Evolutionary conservation across 225 moss, liverwort and hornwort species (phyloP).

Genomic region (Pseudisothecium myosuroides): DNA sequence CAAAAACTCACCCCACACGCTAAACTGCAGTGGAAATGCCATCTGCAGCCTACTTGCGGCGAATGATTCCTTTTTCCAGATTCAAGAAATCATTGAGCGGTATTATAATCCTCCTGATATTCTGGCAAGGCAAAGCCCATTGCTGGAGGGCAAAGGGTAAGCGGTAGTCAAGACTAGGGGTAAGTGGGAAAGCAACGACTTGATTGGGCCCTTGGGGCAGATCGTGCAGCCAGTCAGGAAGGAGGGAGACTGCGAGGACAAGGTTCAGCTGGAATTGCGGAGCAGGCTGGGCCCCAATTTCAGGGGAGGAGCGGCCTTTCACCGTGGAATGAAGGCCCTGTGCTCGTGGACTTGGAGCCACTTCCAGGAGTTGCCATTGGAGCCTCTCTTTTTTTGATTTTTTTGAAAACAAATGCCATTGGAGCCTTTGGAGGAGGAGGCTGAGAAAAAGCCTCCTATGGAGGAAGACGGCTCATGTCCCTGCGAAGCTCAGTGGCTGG

Average conservation of each 20-base stretch:
- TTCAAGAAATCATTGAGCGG: slow-evolving; percentile 9
- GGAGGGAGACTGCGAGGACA: background rate
- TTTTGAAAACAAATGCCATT: too few species aligned
- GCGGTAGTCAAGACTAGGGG: background rate
- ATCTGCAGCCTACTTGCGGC: background rate
- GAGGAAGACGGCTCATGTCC: background rate
- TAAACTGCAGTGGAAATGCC: background rate
- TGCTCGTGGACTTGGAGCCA: background rate
- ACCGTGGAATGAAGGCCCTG: background rate
- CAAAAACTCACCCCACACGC: background rate
- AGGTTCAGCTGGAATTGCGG: background rate
- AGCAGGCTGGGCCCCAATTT: background rate
- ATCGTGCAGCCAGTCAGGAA: background rate
- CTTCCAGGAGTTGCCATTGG: background rate
- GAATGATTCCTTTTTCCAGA: background rate
- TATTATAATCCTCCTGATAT: slow-evolving; percentile 2
- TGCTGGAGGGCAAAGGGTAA: background rate
- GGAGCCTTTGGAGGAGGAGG: background rate
- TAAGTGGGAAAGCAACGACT: background rate
- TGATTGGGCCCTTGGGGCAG: background rate
- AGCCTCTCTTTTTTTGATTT: too few species aligned
- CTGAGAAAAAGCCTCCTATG: background rate
- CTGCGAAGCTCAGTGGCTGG: background rate
- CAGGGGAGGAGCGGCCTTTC: background rate
- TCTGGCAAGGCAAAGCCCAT: background rate